A percentile compares a stretch with the other conserved stretches of the same genome.
Evolutionary conservation across 75 land plant species (phyloP).

Genomic region (Picea sitchensis): DNA sequence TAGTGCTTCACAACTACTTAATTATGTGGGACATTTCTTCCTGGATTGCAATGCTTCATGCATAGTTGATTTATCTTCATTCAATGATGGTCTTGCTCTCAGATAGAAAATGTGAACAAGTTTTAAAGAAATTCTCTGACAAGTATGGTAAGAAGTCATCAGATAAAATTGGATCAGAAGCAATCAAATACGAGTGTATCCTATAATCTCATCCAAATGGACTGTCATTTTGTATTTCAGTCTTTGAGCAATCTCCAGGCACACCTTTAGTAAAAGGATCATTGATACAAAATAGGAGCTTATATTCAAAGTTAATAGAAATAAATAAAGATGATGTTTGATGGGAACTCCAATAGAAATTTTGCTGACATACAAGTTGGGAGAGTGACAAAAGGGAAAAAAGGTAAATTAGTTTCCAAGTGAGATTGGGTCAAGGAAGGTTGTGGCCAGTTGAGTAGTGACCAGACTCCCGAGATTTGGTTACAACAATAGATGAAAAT

Average conservation of each 20-base stretch:
- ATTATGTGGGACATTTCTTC: constrained; percentile 49
- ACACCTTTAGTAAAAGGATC: constrained; percentile 67
- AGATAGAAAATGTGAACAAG: constrained; percentile 18
- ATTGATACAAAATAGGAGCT: too few species aligned
- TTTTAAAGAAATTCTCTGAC: background rate
- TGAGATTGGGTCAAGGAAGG: too few species aligned
- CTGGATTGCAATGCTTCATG: constrained; percentile 44
- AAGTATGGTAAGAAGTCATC: background rate
- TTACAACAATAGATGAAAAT: too few species aligned
- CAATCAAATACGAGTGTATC: background rate
- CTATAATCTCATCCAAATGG: background rate
- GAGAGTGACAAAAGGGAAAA: too few species aligned
- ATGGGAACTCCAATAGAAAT: too few species aligned
- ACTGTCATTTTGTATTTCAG: constrained; percentile 45
- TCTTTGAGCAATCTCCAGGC: constrained; percentile 80
- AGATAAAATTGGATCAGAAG: constrained; percentile 7
- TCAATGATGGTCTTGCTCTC: constrained; percentile 17
- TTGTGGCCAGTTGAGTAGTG: too few species aligned
- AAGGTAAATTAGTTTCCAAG: too few species aligned
- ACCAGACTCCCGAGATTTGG: too few species aligned
- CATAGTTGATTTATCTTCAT: constrained; percentile 42
- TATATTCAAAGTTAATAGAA: too few species aligned
- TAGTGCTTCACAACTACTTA: constrained; percentile 60
- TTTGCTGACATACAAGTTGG: too few species aligned
- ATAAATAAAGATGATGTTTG: too few species aligned